phyloP scores from a whole-genome alignment of 768 basidiomycete species.

The Phaffia australis region DNA sequence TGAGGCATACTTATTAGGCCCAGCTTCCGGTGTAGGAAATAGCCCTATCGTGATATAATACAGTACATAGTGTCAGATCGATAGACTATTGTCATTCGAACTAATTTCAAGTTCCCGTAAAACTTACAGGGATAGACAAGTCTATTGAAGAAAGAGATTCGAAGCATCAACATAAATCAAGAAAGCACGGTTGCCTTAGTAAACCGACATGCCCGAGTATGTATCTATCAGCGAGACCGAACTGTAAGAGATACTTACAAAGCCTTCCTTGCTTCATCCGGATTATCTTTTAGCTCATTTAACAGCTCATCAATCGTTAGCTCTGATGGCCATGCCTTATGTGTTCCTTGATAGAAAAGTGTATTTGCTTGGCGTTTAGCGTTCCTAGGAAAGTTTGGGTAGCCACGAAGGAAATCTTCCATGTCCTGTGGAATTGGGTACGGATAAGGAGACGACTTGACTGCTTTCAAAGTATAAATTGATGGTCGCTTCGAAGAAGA shows the following conservation, averaged over 20 bases:
- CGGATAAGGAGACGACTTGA: too few species aligned
- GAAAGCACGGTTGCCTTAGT: not conserved
- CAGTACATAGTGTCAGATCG: not conserved
- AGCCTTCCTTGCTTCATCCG: not conserved
- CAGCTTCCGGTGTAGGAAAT: constrained; percentile 9
- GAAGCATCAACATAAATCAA: not conserved
- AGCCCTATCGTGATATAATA: not conserved
- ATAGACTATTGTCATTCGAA: not conserved
- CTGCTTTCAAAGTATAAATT: too few species aligned
- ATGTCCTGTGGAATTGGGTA: too few species aligned
- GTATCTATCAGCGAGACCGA: not conserved
- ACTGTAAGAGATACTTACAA: not conserved
- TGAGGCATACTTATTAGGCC: constrained; percentile 1
- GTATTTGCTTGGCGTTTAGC: too few species aligned
- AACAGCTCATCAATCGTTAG: constrained; percentile 6
- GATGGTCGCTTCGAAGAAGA: too few species aligned
- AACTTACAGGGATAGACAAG: not conserved
- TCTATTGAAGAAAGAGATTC: constrained; percentile 1
- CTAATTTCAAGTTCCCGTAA: not conserved
- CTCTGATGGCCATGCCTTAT: not conserved
- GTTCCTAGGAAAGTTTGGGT: too few species aligned
- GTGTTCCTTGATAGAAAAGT: constrained; percentile 1
- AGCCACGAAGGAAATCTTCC: too few species aligned
- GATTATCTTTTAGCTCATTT: not conserved
- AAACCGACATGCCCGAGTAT: not conserved